Percentiles rank a stretch among this genome's conserved stretches.
Evolutionary conservation across 2,329 filamentous ascomycete species (phyloP).

Genomic region (Talaromyces verruculosus): DNA sequence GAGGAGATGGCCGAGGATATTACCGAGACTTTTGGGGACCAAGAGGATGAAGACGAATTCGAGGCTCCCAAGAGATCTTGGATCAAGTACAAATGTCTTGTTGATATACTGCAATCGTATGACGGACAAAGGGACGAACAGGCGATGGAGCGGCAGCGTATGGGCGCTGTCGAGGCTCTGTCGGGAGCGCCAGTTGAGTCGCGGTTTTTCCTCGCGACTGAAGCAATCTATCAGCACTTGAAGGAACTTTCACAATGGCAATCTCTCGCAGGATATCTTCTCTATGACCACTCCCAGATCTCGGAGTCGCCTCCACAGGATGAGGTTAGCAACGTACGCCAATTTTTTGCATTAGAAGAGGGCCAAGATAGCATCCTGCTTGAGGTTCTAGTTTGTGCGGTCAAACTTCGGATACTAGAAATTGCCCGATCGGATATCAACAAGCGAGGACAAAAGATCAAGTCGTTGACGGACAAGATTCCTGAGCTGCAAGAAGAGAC

Average conservation of each 20-base stretch:
- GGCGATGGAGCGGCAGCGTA: slow-evolving; percentile 27
- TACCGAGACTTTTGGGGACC: slow-evolving; percentile 72
- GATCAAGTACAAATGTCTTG: slow-evolving; percentile 89
- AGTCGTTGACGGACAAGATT: slow-evolving; percentile 60
- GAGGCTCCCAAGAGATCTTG: slow-evolving; percentile 76
- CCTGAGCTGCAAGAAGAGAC: slow-evolving; percentile 73
- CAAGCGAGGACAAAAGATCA: slow-evolving; percentile 57
- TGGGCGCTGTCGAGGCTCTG: slow-evolving; percentile 41
- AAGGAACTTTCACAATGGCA: slow-evolving; percentile 84
- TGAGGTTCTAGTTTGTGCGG: slow-evolving; percentile 79
- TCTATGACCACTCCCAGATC: slow-evolving; percentile 82
- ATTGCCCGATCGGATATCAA: slow-evolving; percentile 61
- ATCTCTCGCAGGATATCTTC: slow-evolving; percentile 79
- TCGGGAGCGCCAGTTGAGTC: slow-evolving; percentile 70
- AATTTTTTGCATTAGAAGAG: slow-evolving; percentile 69
- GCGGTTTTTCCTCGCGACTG: slow-evolving; percentile 79
- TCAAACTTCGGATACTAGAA: slow-evolving; percentile 70
- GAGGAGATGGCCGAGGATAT: slow-evolving; percentile 82
- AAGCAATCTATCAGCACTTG: slow-evolving; percentile 80
- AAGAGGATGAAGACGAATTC: slow-evolving; percentile 69
- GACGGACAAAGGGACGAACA: slow-evolving; percentile 60
- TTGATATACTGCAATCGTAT: slow-evolving; percentile 78
- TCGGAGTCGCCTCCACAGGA: slow-evolving; percentile 54
- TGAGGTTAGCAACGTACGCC: slow-evolving; percentile 65
- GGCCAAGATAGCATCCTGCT: slow-evolving; percentile 82